Conservation (phyloP, 768 basidiomycete genomes). For the Filobasidium wieringae region DNA sequence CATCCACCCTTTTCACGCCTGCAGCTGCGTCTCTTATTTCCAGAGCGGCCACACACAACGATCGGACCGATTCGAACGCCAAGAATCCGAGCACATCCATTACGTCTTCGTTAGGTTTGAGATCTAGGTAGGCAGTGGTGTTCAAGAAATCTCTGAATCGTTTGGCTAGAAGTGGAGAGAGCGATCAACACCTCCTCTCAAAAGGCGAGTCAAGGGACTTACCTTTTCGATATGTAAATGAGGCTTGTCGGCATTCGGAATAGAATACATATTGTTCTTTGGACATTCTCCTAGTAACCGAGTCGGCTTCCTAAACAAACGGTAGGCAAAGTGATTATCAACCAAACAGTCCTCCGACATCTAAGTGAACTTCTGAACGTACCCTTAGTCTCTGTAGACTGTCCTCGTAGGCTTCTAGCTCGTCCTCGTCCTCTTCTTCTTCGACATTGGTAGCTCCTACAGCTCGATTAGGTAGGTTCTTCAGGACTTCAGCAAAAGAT, state of each 20-base stretch:
- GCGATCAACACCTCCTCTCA: background rate
- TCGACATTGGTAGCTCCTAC: slow-evolving; percentile 41
- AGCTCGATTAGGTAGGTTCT: slow-evolving; percentile 10
- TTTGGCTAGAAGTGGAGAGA: slow-evolving; percentile 50
- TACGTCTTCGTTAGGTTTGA: slow-evolving; percentile 85
- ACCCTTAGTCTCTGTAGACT: slow-evolving; percentile 78
- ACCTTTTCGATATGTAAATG: slow-evolving; percentile 96
- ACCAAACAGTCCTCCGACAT: background rate
- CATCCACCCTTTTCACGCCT: slow-evolving; percentile 49
- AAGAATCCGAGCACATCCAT: slow-evolving; percentile 94
- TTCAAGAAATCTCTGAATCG: slow-evolving; percentile 92
- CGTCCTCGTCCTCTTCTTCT: slow-evolving; percentile 88
- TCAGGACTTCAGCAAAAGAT: slow-evolving; percentile 76
- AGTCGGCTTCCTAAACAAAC: slow-evolving; percentile 72
- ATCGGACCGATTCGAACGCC: slow-evolving; percentile 92
- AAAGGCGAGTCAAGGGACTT: slow-evolving; percentile 14
- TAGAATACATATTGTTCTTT: slow-evolving; percentile 94
- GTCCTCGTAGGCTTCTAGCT: slow-evolving; percentile 87
- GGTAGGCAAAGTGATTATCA: background rate
- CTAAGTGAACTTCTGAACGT: slow-evolving; percentile 3
- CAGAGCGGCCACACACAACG: slow-evolving; percentile 75
- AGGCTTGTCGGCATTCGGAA: slow-evolving; percentile 89
- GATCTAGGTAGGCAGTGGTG: slow-evolving; percentile 69
- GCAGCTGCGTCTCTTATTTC: slow-evolving; percentile 44
- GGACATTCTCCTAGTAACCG: slow-evolving; percentile 89